Base-by-base conservation (phyloP, 106 monocot genomes). In the Acorus calamus region DNA sequence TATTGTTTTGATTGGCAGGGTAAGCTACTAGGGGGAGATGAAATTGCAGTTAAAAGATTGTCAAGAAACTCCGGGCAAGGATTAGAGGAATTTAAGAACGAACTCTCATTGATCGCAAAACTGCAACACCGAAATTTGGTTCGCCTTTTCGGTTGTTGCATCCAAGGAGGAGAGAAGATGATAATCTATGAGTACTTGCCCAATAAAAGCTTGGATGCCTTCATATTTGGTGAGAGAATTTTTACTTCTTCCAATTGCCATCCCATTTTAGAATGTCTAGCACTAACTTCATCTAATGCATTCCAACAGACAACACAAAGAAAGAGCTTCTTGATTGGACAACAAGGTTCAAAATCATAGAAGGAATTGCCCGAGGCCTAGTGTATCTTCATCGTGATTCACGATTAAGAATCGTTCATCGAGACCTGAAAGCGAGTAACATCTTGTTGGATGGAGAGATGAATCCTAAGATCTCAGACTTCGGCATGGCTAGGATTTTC, bases 161-260 rank as follows among this genome's bases (percentile, higher is more conserved):
- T 64, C 13, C 50, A 64, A 50, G 3, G 52, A 8, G 13, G 52
- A 14, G 64, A 64, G 64, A 64, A 64, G 42, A 8, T 64, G 11
- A 49, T 64, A 50, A 51, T 64, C 12, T 64, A 64, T 50, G 64
- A 64, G 49, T 64, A 50, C 42, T n/a, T 64, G 4, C 64, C 64
- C 8, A 64, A 64, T 14, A 11, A 5, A 12, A 64, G 64, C 11
- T 41, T 64, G 2, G 64, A 64, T 28, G 52, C 49, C 48, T 49
- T 50, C 8, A 49, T 64, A 11, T 64, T 64, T 28, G 49, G 64
- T 50, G 50, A 64, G 49, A 42, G 50, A 65, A 7, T 28, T 65
- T 5, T 52, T 52, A 42, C 8, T 47, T 44, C 47, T 55, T 3
- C 52, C 13, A 47, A 45, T 63, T 50, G 10, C 42, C 7, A 52